phyloP scores from a whole-genome alignment of 441 rosid species.

The Gossypium lobatum region DNA sequence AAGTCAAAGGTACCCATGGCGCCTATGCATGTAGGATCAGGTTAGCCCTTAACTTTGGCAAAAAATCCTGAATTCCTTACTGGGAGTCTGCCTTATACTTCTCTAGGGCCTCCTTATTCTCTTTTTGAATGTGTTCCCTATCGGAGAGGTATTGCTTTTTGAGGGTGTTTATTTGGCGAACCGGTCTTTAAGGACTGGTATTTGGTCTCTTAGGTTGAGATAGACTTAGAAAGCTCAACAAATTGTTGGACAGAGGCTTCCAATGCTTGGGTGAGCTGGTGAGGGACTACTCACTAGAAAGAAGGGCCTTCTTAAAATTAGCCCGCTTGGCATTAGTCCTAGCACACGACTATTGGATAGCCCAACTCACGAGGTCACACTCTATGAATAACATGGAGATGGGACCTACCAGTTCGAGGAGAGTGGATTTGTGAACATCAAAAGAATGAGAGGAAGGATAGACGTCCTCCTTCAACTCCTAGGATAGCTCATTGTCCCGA shows the following conservation, averaged over 20 bases:
- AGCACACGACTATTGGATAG: neutral
- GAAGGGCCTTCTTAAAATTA: neutral
- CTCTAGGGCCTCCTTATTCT: neutral
- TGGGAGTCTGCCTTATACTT: neutral
- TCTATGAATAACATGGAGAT: neutral
- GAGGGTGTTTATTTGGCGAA: neutral
- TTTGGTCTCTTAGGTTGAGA: neutral
- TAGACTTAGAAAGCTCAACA: neutral
- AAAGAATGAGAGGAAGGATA: neutral
- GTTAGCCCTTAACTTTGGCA: neutral
- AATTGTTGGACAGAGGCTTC: neutral
- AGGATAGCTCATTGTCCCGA: neutral
- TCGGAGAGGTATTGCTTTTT: neutral
- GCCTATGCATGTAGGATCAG: no score
- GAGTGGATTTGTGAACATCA: neutral
- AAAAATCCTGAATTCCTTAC: neutral
- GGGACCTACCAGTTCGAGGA: neutral
- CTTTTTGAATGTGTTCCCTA: neutral
- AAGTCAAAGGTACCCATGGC: neutral
- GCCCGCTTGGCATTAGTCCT: neutral
- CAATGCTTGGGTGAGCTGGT: neutral
- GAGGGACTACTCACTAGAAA: neutral
- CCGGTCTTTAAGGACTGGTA: neutral
- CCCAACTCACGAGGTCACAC: neutral
- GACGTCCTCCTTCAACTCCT: neutral